Conservation (phyloP, 2,329 filamentous ascomycete genomes). For the Tricladium varicosporioides region DNA sequence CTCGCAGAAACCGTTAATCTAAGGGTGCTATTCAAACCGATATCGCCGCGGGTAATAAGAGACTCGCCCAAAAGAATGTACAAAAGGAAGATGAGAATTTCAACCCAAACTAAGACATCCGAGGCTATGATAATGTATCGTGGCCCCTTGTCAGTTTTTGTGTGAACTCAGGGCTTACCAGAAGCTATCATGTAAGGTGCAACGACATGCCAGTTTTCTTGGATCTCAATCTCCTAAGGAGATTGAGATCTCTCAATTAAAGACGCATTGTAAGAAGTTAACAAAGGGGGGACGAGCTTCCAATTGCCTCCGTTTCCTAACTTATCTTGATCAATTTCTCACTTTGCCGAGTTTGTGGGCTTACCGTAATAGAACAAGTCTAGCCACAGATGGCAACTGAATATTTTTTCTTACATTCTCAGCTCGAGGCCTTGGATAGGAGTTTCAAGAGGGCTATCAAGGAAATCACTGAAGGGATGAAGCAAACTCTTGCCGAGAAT, state of each 20-base stretch:
- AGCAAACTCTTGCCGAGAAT: constrained; percentile 41
- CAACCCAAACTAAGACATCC: constrained; percentile 50
- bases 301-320: constrained; percentile 49
- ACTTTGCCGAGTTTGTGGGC: constrained; percentile 53
- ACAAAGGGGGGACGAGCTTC: constrained; percentile 48
- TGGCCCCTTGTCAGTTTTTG: constrained; percentile 60
- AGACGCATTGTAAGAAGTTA: constrained; percentile 54
- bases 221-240: constrained; percentile 53
- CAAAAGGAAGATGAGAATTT: constrained; percentile 54
- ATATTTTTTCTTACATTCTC: constrained; percentile 37
- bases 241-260: constrained; percentile 43
- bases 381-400: constrained; percentile 39
- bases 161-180: constrained; percentile 62
- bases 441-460: constrained; percentile 41
- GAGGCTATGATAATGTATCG: constrained; percentile 58
- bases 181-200: constrained; percentile 53
- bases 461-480: constrained; percentile 39
- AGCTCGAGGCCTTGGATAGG: constrained; percentile 40
- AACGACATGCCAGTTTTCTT: constrained; percentile 48
- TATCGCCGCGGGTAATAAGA: constrained; percentile 57
- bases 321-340: constrained; percentile 47
- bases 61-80: constrained; percentile 54
- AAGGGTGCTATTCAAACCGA: constrained; percentile 53
- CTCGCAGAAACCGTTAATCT: constrained; percentile 54
- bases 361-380: constrained; percentile 40